phyloP scores from a whole-genome alignment of 148 eudicot species.

The Tetragonia tetragonoides region DNA sequence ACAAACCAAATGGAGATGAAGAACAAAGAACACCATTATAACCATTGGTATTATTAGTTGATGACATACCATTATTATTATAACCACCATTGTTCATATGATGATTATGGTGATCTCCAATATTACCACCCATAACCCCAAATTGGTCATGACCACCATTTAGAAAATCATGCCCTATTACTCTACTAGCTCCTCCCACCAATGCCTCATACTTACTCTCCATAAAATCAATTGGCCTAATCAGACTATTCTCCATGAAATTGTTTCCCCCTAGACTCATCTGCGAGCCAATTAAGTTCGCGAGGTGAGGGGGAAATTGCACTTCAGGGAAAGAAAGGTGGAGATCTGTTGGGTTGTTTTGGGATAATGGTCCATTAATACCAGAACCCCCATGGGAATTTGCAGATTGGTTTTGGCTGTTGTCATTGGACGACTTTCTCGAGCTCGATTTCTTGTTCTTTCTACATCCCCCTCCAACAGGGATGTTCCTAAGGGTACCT shows the following conservation, averaged over 20 bases:
- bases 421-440: constrained; percentile 26
- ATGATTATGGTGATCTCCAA: constrained; percentile 26
- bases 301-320: constrained; percentile 46
- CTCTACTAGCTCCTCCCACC: constrained; percentile 21
- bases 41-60: neutral
- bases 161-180: constrained; percentile 37
- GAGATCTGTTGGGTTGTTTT: constrained; percentile 40
- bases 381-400: neutral
- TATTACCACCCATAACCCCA: constrained; percentile 29
- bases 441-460: constrained; percentile 70
- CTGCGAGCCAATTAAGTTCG: constrained; percentile 34
- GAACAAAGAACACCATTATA: constrained; percentile 24
- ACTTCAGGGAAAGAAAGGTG: constrained; percentile 55
- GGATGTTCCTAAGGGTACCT: constrained; percentile 82
- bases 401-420: neutral
- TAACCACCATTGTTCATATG: constrained; percentile 8
- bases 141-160: constrained; percentile 28
- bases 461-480: constrained; percentile 83
- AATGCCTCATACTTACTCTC: constrained; percentile 52
- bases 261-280: constrained; percentile 29
- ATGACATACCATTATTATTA: constrained; percentile 6
- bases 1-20: constrained; percentile 23
- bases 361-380: constrained; percentile 13
- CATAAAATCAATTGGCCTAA: constrained; percentile 60
- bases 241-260: constrained; percentile 36